Conservation (phyloP, 2,329 filamentous ascomycete genomes). For the Calonectria crousiana region DNA sequence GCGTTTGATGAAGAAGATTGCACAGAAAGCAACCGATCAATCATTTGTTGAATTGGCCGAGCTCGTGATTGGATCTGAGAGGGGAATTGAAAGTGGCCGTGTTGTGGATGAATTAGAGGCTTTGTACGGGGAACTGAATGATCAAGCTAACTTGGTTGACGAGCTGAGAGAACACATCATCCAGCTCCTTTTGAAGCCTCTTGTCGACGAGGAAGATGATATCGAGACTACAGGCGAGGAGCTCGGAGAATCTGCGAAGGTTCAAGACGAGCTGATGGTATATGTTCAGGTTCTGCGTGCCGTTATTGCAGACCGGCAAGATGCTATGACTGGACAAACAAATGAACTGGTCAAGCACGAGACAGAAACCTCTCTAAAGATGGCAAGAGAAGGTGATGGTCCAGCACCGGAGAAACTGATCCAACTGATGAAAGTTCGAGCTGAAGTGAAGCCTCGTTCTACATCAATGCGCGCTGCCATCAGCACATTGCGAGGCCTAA, state of each 20-base stretch:
- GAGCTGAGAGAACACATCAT: slow-evolving; percentile 82
- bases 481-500: slow-evolving; percentile 75
- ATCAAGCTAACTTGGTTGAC: slow-evolving; percentile 77
- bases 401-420: slow-evolving; percentile 76
- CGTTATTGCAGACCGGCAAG: slow-evolving; percentile 82
- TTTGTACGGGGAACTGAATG: slow-evolving; percentile 75
- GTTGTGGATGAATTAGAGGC: slow-evolving; percentile 75
- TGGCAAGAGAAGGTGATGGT: slow-evolving; percentile 74
- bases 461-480: slow-evolving; percentile 79
- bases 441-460: slow-evolving; percentile 62
- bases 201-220: slow-evolving; percentile 85
- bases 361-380: slow-evolving; percentile 68
- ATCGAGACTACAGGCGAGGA: slow-evolving; percentile 88
- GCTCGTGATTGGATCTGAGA: slow-evolving; percentile 61
- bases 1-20: slow-evolving; percentile 72
- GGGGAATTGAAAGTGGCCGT: slow-evolving; percentile 79
- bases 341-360: slow-evolving; percentile 83
- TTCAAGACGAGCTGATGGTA: slow-evolving; percentile 89
- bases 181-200: slow-evolving; percentile 76
- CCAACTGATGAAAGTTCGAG: slow-evolving; percentile 62
- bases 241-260: slow-evolving; percentile 86
- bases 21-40: slow-evolving; percentile 63
- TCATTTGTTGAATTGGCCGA: slow-evolving; percentile 74
- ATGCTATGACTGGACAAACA: slow-evolving; percentile 80
- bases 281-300: slow-evolving; percentile 85